Base-by-base conservation (phyloP, 371 early-diverging fungal genomes). In the Nematocida sp. region DNA sequence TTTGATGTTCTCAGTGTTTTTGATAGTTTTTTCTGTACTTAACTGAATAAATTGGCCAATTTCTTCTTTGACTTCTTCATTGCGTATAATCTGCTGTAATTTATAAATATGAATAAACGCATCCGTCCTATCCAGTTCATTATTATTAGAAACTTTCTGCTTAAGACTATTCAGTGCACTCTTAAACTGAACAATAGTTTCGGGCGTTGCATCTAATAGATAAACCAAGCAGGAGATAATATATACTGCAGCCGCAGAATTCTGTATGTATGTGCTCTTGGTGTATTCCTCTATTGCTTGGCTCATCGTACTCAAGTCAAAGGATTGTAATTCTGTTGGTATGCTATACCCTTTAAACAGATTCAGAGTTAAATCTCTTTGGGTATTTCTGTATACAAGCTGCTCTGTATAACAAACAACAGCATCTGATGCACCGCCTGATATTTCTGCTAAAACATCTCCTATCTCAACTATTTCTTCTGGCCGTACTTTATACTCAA, bases 391-490 rank as follows among this genome's bases (percentile, higher is more conserved):
- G 55, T 58, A 70, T 13, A n/a, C 42, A 15, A 78, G 56, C n/a
- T 44, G 44, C 18, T 70, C 71, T 4, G 66, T 67, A 57, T 78
- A 60, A 9, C 27, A n/a, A 3, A 50, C 18, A 5, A 78, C 47
- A 5, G 44, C 9, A 6, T 44, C 39, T 40, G 56, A 57, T 18
- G 11, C 62, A 2, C 13, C 23, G 18, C 56, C 60, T 4, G 33
- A 9, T 18, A 80, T 80, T 2, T 66, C 58, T n/a, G 62, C 75
- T 0, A 83, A 18, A 42, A 33, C 56, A 20, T 81, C 54, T 9
- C 75, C 75, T 57, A 55, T 27, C 18, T 66, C 33, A 62, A 83
- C 58, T 6, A 66, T 15, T 15, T 73, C 73, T 18, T 54, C 75
- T 25, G 42, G 46, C 18, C 20, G 7, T 45, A 69, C 73, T 42